Evolutionary conservation across 2,329 filamentous ascomycete species (phyloP), one percentile per base, ranked within the genome.

Genomic region (Teratosphaeria viscida): DNA sequence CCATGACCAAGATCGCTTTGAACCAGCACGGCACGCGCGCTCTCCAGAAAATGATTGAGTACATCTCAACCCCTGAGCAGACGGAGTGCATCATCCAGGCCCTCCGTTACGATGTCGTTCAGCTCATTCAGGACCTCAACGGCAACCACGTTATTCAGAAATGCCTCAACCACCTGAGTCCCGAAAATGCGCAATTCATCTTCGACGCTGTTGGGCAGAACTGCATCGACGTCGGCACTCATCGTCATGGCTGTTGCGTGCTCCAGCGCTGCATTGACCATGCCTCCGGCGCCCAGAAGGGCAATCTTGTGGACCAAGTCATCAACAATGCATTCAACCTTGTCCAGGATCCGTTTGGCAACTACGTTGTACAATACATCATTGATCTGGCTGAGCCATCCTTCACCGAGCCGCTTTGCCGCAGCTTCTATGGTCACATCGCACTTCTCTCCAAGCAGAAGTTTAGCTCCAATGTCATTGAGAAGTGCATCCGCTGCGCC

Each of bases 131-230:
- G 73, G 94, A 99, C 68, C 81, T 99, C 57, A 99, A 99, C 71
- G 94, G 94, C 73, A 99, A 99, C 70, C 94, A 99, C 70, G 94
- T 99, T 69, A 96, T 99, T 65, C 94, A 99, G 77, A 99, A 99
- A 78, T 99, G 94, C 70, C 83, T 99, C 58, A 99, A 97, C 78
- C 95, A 95, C 74, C 86, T 99, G 47, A 87, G 85, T 64, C 81
- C 90, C 1, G 78, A 83, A 56, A 89, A 97, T 73, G 90, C 92
- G 12, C 87, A 95, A 73, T 99, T 99, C 80, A 97, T 99, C 72
- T 97, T 97, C 68, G 88, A 94, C 69, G 92, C 92, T 57, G 94
- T 97, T 64, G 92, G 92, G 64, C 81, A 81, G 58, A 82, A 94
- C 72, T 96, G 91, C 72, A 82, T 97, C 64, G 86, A 88, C 59